Conservation (phyloP, 805 yeast species). For the Candida ipomoeae region DNA sequence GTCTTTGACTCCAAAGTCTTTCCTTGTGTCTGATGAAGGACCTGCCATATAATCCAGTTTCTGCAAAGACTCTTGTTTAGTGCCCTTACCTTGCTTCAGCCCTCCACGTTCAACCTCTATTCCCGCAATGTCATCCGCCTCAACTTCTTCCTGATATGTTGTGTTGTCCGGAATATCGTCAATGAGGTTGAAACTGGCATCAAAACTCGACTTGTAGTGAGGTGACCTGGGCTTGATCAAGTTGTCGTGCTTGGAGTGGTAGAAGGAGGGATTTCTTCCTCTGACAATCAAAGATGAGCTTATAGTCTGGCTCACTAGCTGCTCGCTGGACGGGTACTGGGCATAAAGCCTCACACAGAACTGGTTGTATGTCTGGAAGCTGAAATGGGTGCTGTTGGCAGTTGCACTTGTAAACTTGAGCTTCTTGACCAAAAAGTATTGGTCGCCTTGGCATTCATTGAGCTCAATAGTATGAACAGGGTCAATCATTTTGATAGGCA, state of each 20-base stretch:
- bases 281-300: constrained; percentile 49
- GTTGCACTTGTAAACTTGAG: constrained; percentile 50
- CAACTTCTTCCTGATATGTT: neutral
- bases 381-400: constrained; percentile 47
- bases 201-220: constrained; percentile 6
- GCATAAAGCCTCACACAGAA: constrained; percentile 12
- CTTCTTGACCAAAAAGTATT: constrained; percentile 35
- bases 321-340: constrained; percentile 9
- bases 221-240: constrained; percentile 28
- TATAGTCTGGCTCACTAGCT: constrained; percentile 5
- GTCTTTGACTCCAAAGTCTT: no score
- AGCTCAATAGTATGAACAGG: constrained; percentile 9
- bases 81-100: neutral
- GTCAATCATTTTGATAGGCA: constrained; percentile 8
- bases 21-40: neutral
- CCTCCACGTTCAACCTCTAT: neutral
- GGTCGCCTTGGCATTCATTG: constrained; percentile 16
- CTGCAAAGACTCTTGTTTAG: neutral
- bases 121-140: neutral
- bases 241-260: constrained; percentile 49
- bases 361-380: constrained; percentile 44
- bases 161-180: neutral
- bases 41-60: neutral
- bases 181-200: neutral
- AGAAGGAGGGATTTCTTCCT: constrained; percentile 61